Percentiles rank a stretch among this genome's conserved stretches.
These are phyloP conservation scores for Candida mesenterica DNA, from an alignment of 1,139 yeast genomes.

Conservation along the genomic window DNA sequence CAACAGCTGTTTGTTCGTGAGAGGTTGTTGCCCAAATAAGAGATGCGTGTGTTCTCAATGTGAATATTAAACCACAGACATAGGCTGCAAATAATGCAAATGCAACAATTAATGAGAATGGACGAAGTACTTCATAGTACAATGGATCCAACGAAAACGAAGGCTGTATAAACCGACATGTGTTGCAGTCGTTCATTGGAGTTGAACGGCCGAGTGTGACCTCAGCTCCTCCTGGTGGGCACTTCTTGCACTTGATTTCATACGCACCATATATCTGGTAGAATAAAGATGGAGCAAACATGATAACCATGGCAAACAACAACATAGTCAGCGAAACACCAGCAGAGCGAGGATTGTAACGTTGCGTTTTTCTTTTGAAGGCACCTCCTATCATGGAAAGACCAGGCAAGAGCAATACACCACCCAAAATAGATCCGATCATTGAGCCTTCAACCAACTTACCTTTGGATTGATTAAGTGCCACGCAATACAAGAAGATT, in stretches of 20 bases:
- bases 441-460: conserved; percentile 95
- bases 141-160: conserved; percentile 63
- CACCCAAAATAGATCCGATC: conserved; percentile 92
- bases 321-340: conserved; percentile 97
- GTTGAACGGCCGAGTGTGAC: background rate
- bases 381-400: conserved; percentile 98
- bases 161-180: conserved; percentile 81
- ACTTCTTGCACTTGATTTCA: conserved; percentile 66
- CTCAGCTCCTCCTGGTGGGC: conserved; percentile 25
- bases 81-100: conserved; percentile 78
- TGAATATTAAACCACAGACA: conserved; percentile 87
- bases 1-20: conserved; percentile 27
- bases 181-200: conserved; percentile 45
- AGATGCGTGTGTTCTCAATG: conserved; percentile 94
- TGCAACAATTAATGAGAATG: conserved; percentile 82
- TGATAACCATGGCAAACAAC: conserved; percentile 83
- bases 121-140: conserved; percentile 66
- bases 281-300: conserved; percentile 90
- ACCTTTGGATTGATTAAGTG: conserved; percentile 81
- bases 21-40: conserved; percentile 80
- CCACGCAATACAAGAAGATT: conserved; percentile 88
- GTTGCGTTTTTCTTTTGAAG: conserved; percentile 81
- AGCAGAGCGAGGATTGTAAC: conserved; percentile 94
- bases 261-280: conserved; percentile 90
- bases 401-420: conserved; percentile 88